These are phyloP conservation scores for Fusarium graminum DNA, from an alignment of 2,329 filamentous ascomycete genomes.

Conservation along the genomic window DNA sequence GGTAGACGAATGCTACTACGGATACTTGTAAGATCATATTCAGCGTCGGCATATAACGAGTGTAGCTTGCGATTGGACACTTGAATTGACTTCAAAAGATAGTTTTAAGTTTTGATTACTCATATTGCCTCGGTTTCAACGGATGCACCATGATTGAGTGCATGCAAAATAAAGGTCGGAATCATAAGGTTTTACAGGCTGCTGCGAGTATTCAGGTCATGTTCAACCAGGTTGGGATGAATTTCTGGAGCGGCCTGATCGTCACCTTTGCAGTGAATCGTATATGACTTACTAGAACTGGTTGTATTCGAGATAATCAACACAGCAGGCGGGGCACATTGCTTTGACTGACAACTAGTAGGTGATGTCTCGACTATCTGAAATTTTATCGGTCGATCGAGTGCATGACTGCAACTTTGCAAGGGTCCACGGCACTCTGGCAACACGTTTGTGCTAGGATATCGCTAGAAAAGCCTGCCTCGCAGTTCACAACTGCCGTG, in stretches of 20 bases:
- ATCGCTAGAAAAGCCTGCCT: slow-evolving; percentile 6
- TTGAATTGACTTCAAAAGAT: background rate
- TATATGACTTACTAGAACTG: background rate
- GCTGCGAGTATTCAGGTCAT: background rate
- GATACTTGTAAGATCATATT: background rate
- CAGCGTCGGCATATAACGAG: background rate
- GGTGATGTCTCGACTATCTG: slow-evolving; percentile 1
- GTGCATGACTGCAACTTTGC: background rate
- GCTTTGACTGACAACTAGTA: background rate
- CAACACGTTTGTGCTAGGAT: background rate
- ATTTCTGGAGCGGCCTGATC: too few relatives aligned
- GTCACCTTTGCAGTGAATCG: background rate
- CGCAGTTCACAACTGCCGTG: slow-evolving; percentile 1
- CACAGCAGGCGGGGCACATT: background rate
- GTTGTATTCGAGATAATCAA: background rate
- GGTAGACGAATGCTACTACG: background rate
- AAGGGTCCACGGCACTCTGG: background rate
- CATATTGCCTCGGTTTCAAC: background rate
- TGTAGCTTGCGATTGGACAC: background rate
- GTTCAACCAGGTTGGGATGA: background rate
- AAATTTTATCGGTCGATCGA: slow-evolving; percentile 12
- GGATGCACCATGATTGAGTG: background rate
- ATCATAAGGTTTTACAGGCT: too few relatives aligned
- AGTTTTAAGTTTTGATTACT: slow-evolving; percentile 10
- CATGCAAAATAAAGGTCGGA: background rate